A percentile compares a stretch with the other conserved stretches of the same genome.
Evolutionary conservation across 208 protist species (phyloP).

Genomic region (Crithidia sp.): DNA sequence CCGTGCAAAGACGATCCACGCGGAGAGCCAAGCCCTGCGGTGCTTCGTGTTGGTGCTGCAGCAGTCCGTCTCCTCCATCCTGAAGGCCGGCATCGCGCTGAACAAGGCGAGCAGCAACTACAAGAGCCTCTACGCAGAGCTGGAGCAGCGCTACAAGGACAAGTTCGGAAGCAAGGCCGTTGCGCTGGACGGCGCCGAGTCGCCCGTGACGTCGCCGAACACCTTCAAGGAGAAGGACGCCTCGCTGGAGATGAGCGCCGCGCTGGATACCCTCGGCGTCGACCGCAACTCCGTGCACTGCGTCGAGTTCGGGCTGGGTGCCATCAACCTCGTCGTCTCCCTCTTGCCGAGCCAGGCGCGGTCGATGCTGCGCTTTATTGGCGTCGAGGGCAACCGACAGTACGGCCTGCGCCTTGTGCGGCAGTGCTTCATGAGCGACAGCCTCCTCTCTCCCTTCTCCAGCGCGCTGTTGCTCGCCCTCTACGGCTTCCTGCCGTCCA

Average conservation of each 20-base stretch:
- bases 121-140: conserved; percentile 36
- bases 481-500: conserved; percentile 44
- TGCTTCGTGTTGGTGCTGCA: conserved; percentile 52
- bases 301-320: conserved; percentile 54
- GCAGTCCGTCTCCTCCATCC: conserved; percentile 42
- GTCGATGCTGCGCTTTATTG: conserved; percentile 53
- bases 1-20: conserved; percentile 58
- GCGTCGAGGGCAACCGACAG: conserved; percentile 51
- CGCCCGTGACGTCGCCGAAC: conserved; percentile 10
- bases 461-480: conserved; percentile 50
- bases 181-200: neutral
- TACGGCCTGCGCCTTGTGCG: conserved; percentile 42
- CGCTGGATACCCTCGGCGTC: conserved; percentile 40
- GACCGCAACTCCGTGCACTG: conserved; percentile 67
- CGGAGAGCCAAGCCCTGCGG: conserved; percentile 50
- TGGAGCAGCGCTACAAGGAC: conserved; percentile 41
- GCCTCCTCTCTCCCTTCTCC: conserved; percentile 62
- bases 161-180: conserved; percentile 6
- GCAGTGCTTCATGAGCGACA: conserved; percentile 59
- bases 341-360: conserved; percentile 44
- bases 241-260: conserved; percentile 25
- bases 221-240: conserved; percentile 2
- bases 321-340: conserved; percentile 52
- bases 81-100: conserved; percentile 60
- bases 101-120: conserved; percentile 46